Evolutionary conservation across 179 eudicot genomes (phyloP).

Genomic region (Amaranthus tricolor): DNA sequence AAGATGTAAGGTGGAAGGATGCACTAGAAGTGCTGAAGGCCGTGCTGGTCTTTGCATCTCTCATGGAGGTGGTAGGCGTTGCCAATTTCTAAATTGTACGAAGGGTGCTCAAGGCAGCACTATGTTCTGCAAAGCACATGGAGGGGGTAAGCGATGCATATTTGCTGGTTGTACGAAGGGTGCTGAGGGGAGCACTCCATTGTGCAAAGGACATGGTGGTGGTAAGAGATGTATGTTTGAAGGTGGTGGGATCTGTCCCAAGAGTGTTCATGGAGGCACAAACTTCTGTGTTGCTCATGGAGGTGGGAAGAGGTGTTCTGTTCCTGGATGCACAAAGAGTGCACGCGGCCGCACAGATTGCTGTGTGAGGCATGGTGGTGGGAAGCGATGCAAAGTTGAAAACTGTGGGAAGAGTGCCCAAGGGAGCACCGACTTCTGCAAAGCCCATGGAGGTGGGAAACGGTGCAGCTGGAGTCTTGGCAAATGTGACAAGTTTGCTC

Average conservation of each 20-base stretch:
- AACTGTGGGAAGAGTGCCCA: conserved; percentile 78
- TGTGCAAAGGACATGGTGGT: conserved; percentile 83
- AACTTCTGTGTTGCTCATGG: conserved; percentile 84
- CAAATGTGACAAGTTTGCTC: conserved; percentile 73
- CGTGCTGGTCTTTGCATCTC: conserved; percentile 80
- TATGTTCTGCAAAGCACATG: conserved; percentile 70
- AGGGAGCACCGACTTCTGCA: conserved; percentile 80
- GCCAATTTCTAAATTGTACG: conserved; percentile 47
- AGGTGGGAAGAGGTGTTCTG: conserved; percentile 70
- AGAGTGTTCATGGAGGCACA: conserved; percentile 87
- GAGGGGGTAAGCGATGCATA: conserved; percentile 76
- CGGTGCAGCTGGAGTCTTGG: conserved; percentile 66
- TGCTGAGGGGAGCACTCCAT: conserved; percentile 84
- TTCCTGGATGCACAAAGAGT: conserved; percentile 70
- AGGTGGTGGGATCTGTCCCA: conserved; percentile 81
- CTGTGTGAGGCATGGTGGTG: conserved; percentile 80
- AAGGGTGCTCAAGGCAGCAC: conserved; percentile 91
- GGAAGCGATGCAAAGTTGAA: conserved; percentile 62
- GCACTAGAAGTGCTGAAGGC: conserved; percentile 77
- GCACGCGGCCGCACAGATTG: conserved; percentile 80
- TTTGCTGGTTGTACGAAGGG: conserved; percentile 79
- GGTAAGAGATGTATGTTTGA: conserved; percentile 70
- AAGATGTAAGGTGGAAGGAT: conserved; percentile 71
- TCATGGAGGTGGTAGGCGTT: conserved; percentile 82
- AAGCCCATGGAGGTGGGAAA: conserved; percentile 85